Base-by-base conservation (phyloP, 108 stramenopile species). In the Aureococcus anophagefferens region DNA sequence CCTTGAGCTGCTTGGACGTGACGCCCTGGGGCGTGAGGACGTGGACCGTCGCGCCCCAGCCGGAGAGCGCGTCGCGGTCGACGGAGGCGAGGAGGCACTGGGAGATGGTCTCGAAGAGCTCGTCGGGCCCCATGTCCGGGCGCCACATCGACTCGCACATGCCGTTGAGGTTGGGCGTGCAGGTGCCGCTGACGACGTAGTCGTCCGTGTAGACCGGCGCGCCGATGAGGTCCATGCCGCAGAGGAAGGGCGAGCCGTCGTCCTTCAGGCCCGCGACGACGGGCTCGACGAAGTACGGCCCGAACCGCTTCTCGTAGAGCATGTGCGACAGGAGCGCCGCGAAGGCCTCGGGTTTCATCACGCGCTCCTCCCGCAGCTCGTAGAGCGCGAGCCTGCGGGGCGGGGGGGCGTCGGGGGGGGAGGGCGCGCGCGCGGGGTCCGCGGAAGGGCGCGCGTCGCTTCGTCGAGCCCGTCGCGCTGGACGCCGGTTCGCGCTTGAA, bases 11-110 rank as follows among this genome's bases (percentile, higher is more conserved):
- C 79, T 86, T 86, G 0, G 88, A 86, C 62, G 81, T 91, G 64
- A 93, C 86, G 35, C 87, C 88, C 71, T 91, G 85, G 70, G 86
- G 83, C 36, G 91, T 94, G 77, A 99, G 93, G 68, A 99, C 95
- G 80, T 98, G 97, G 30, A 99, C 98, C 34, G 96, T 88, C 29
- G 93, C 98, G n/a, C 98, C 98, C 98, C 97, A 98, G 46, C 98
- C 97, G 72, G 91, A 91, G 62, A 97, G 73, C 0, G 96, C 92
- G 83, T 99, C 98, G 62, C 98, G 74, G 77, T 99, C 98, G 66
- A 98, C 94, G 70, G 91, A 84, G 28, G 95, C 87, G 76, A 98
- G 81, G 68, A 99, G 76, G n/a, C 91, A 89, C 80, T 99, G 98
- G 0, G 91, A 88, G 71, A 99, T 77, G 0, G 94, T 94, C 79